These are phyloP conservation scores for Podosphaera leucotricha DNA, from an alignment of 2,329 filamentous ascomycete species.

Conservation along the genomic window DNA sequence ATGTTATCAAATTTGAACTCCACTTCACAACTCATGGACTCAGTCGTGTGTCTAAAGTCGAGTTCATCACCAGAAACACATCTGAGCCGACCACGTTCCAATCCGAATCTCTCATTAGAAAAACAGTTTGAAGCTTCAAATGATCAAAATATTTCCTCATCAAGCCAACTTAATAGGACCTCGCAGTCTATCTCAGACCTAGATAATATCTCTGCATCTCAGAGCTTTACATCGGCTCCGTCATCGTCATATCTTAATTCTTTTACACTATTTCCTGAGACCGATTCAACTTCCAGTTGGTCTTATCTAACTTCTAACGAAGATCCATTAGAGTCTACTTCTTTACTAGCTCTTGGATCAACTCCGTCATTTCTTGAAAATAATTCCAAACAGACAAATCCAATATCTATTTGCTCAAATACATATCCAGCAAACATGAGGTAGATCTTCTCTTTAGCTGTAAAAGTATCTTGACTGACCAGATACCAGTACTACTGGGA, in stretches of 20 bases:
- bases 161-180: constrained; percentile 6
- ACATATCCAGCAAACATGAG: constrained; percentile 12
- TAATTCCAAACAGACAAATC: not conserved
- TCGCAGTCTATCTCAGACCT: constrained; percentile 6
- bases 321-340: constrained; percentile 8
- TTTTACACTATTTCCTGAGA: constrained; percentile 12
- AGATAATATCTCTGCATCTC: constrained; percentile 6
- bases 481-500: constrained; percentile 11
- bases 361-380: constrained; percentile 6
- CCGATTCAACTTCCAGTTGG: constrained; percentile 13
- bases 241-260: constrained; percentile 10
- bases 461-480: not conserved
- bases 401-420: constrained; percentile 9
- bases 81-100: constrained; percentile 15
- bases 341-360: constrained; percentile 11
- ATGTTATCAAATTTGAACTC: not conserved
- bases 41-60: constrained; percentile 12
- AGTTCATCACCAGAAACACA: constrained; percentile 7
- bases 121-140: constrained; percentile 13
- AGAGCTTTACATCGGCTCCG: constrained; percentile 9
- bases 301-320: constrained; percentile 10
- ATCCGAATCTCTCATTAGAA: constrained; percentile 13
- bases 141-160: constrained; percentile 8
- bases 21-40: not conserved
- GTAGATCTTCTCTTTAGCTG: constrained; percentile 4